Conservation (phyloP, 352 stramenopile species). For the Elongisporangium anandrum region DNA sequence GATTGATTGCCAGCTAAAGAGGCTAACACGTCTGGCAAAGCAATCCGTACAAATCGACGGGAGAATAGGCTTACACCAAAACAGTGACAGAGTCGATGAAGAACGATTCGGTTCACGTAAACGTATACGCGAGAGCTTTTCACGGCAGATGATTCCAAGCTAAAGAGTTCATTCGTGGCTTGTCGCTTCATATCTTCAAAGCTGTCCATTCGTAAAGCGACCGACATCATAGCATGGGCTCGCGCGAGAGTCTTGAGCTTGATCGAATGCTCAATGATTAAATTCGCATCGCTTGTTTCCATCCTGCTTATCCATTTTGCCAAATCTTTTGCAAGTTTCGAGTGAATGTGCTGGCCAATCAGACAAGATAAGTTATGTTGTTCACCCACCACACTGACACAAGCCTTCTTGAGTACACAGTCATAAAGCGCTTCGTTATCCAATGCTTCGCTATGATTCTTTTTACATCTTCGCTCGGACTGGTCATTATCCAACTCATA, state of each 20-base stretch:
- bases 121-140: not conserved
- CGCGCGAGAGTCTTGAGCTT: conserved; percentile 29
- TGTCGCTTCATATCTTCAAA: conserved; percentile 28
- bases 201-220: conserved; percentile 13
- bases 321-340: conserved; percentile 49
- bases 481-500: not conserved
- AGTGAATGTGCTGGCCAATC: conserved; percentile 49
- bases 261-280: conserved; percentile 42
- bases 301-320: conserved; percentile 45
- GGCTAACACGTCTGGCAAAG: not conserved
- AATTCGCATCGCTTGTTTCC: conserved; percentile 43
- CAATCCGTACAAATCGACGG: not conserved
- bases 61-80: not conserved
- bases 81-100: not conserved
- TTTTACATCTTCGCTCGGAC: not conserved
- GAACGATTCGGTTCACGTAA: conserved; percentile 3
- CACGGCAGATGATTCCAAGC: not conserved
- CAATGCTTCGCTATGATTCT: not conserved
- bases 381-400: conserved; percentile 58
- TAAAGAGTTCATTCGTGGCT: conserved; percentile 21
- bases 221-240: conserved; percentile 24
- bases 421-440: conserved; percentile 23
- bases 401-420: conserved; percentile 20
- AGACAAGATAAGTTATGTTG: conserved; percentile 52
- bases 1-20: not conserved